phyloP scores from a whole-genome alignment of 2,329 filamentous ascomycete species.

The Claviceps quebecensis region DNA sequence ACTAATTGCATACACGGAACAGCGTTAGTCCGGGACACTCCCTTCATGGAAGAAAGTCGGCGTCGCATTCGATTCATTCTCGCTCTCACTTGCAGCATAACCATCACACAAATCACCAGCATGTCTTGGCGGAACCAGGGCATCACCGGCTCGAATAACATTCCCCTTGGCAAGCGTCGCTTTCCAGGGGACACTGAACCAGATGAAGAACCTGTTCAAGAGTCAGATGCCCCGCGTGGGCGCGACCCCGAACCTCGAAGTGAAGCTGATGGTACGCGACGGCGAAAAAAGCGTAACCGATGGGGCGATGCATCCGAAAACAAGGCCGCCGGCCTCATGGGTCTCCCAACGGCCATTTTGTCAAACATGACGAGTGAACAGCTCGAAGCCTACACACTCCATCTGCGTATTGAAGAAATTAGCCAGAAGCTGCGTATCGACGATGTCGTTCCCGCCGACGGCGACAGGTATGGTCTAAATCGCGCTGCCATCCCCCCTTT shows the following conservation, averaged over 20 bases:
- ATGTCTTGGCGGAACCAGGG: slow-evolving; percentile 64
- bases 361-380: slow-evolving; percentile 98
- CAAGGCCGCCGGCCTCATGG: slow-evolving; percentile 96
- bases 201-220: slow-evolving; percentile 12
- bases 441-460: slow-evolving; percentile 93
- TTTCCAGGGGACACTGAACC: slow-evolving; percentile 54
- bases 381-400: slow-evolving; percentile 90
- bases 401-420: slow-evolving; percentile 96
- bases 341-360: slow-evolving; percentile 87
- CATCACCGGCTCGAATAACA: slow-evolving; percentile 96
- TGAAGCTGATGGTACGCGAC: slow-evolving; percentile 61
- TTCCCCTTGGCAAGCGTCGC: slow-evolving; percentile 77
- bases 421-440: slow-evolving; percentile 98
- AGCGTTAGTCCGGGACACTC: background rate
- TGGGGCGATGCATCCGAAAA: slow-evolving; percentile 98
- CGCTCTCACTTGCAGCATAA: background rate
- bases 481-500: too few species aligned
- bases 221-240: slow-evolving; percentile 62
- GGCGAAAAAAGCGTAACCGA: slow-evolving; percentile 95
- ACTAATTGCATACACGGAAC: background rate
- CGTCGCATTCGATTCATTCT: background rate
- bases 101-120: slow-evolving; percentile 9
- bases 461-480: slow-evolving; percentile 59
- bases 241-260: slow-evolving; percentile 73
- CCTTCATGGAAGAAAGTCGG: background rate